Percentiles rank a stretch among this genome's conserved stretches.
These are phyloP conservation scores for Flaveria sonorensis DNA, from an alignment of 129 eudicot genomes.

Conservation along the genomic window DNA sequence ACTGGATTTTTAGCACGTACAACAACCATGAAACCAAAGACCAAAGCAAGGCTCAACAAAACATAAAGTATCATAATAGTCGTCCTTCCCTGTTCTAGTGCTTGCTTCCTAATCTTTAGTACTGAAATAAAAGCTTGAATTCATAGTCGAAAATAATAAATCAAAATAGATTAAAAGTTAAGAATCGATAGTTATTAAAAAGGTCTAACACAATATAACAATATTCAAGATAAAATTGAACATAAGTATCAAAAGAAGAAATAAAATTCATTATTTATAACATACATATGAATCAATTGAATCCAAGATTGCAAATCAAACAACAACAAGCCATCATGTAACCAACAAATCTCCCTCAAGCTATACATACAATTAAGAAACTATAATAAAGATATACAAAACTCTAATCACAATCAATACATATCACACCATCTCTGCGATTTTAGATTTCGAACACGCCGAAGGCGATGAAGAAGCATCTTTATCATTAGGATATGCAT, in stretches of 20 bases:
- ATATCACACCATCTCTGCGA: constrained; percentile 28
- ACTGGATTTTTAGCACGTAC: no score
- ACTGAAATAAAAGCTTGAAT: no score
- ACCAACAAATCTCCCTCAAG: neutral
- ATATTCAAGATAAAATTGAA: neutral
- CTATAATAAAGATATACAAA: neutral
- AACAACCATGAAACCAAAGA: no score
- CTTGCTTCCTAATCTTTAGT: no score
- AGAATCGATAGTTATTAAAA: neutral
- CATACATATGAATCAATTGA: neutral
- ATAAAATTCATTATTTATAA: constrained; percentile 11
- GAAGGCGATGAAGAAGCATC: constrained; percentile 20
- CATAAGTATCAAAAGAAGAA: neutral
- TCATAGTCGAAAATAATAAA: no score
- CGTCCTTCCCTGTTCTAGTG: no score
- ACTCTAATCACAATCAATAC: no score
- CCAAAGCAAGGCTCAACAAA: no score
- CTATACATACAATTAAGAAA: neutral
- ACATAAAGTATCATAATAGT: no score
- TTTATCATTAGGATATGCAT: constrained; percentile 22
- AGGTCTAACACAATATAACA: no score
- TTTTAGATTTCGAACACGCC: constrained; percentile 26
- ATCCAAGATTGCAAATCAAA: neutral
- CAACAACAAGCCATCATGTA: neutral
- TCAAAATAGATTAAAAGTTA: no score